Percentiles rank a stretch among this genome's conserved stretches.
These are phyloP conservation scores for Penicillium fimorum DNA, from an alignment of 495 filamentous ascomycete species.

Conservation along the genomic window DNA sequence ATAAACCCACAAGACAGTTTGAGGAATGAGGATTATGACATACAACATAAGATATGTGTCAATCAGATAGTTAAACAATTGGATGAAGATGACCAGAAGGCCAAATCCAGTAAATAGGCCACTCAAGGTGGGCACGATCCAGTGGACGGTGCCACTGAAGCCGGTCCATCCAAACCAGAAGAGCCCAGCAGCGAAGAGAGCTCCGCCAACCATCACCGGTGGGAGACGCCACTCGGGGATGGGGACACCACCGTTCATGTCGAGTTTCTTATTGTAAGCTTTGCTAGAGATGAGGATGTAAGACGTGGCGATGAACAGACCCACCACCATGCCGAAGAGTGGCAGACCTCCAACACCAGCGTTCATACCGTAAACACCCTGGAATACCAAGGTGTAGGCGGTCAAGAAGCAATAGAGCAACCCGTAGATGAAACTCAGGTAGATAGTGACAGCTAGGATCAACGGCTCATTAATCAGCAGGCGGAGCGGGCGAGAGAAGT, in stretches of 20 bases:
- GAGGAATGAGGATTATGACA: constrained; percentile 26
- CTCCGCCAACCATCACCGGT: constrained; percentile 72
- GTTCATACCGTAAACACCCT: constrained; percentile 38
- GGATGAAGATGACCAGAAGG: constrained; percentile 79
- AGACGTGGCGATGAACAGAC: constrained; percentile 37
- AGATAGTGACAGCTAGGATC: constrained; percentile 31
- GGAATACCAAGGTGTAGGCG: constrained; percentile 44
- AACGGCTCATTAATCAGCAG: constrained; percentile 31
- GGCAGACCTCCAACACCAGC: constrained; percentile 40
- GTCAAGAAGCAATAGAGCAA: constrained; percentile 48
- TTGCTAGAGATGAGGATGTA: constrained; percentile 28
- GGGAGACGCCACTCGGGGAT: constrained; percentile 87
- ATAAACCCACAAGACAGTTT: neutral
- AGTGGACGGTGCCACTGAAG: constrained; percentile 66
- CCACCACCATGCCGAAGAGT: constrained; percentile 44
- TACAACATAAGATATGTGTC: constrained; percentile 89
- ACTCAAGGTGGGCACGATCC: constrained; percentile 80
- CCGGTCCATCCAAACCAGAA: constrained; percentile 88
- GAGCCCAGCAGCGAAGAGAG: constrained; percentile 69
- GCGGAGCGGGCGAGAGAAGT: constrained; percentile 33
- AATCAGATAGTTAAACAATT: constrained; percentile 81
- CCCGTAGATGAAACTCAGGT: constrained; percentile 42
- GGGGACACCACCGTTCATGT: constrained; percentile 68
- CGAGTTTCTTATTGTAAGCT: constrained; percentile 57
- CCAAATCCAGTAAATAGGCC: constrained; percentile 63